These are phyloP conservation scores for Spongospora subterranea DNA, from an alignment of 208 protist species.

Conservation along the genomic window DNA sequence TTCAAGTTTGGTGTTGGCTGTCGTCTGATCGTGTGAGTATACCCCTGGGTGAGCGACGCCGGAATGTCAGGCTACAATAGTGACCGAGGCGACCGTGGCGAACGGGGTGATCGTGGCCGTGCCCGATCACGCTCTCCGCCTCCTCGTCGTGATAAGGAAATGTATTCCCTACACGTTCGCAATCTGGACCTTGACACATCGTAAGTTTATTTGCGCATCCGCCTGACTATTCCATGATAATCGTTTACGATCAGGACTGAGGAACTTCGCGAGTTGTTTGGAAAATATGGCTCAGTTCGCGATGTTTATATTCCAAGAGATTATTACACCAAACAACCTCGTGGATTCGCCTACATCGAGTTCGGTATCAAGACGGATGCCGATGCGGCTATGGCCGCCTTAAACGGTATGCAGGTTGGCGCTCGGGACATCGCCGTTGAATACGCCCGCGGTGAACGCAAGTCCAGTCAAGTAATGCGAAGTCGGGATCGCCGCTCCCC, in stretches of 20 bases:
- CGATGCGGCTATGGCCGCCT: neutral
- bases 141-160: neutral
- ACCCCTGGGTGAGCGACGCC: no score
- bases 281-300: conserved; percentile 23
- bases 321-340: conserved; percentile 53
- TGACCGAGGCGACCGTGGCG: neutral
- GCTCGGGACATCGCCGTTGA: conserved; percentile 24
- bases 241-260: conserved; percentile 12
- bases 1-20: no score
- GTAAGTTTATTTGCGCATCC: neutral
- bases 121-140: neutral
- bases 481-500: conserved; percentile 1
- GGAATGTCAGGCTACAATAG: neutral
- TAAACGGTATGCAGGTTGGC: neutral
- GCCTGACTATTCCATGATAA: neutral
- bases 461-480: conserved; percentile 22
- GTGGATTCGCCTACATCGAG: conserved; percentile 57
- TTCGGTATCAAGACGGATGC: conserved; percentile 4
- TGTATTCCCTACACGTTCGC: conserved; percentile 51
- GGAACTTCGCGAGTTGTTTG: conserved; percentile 52
- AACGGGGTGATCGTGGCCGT: neutral
- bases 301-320: conserved; percentile 59
- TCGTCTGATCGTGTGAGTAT: no score
- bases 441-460: conserved; percentile 52
- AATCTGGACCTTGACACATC: conserved; percentile 46